Base-by-base conservation (phyloP, 1,284 basidiomycete species). In the Ustilago vetiveriae region DNA sequence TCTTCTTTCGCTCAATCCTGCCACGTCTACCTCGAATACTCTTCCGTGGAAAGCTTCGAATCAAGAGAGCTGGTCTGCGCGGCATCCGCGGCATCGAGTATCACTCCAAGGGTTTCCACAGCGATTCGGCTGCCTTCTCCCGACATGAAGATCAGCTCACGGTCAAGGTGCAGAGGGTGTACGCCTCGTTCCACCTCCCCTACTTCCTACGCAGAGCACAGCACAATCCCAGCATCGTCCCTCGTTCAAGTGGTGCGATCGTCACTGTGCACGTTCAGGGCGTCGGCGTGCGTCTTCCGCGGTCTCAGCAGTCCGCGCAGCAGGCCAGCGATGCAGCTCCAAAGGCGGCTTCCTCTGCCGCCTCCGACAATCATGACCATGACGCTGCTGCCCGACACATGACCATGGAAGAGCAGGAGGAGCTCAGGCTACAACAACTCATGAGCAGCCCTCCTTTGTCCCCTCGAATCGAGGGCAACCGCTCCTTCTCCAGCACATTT, bases 71-170 rank as follows among this genome's bases (percentile, higher is more conserved):
- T 4, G 76, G 76, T 11, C 10, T 76, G 29, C 65, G 74, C 38
- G 76, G 76, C 32, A 58, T 78, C 19, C 69, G 72, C 8, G 74
- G 75, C 40, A 55, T 78, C 51, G 74, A 76, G 44, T 78, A 73
- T 36, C 63, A 68, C 21, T 69, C 67, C 36, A 72, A 66, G n/a
- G 74, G 74, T 9, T 75, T 75, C 29, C 46, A 55, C 37, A 60
- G 51, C 19, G 53, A 62, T 37, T 60, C 56, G 17, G 60, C 56
- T 16, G 67, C 56, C 21, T 60, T 64, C 42, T 55, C 55, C 2
- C 35, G 41, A 26, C 30, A 57, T 19, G 47, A 62, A n/a, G 40
- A 72, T 30, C 66, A 54, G 41, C 43, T 75, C 42, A 52, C 70
- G n/a, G 36, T 78, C 51, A 63, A 67, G 17, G 26, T 78, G 0